Evolutionary conservation across 2,329 filamentous ascomycete genomes (phyloP).

Genomic region (Pseudocercospora fijiensis): DNA sequence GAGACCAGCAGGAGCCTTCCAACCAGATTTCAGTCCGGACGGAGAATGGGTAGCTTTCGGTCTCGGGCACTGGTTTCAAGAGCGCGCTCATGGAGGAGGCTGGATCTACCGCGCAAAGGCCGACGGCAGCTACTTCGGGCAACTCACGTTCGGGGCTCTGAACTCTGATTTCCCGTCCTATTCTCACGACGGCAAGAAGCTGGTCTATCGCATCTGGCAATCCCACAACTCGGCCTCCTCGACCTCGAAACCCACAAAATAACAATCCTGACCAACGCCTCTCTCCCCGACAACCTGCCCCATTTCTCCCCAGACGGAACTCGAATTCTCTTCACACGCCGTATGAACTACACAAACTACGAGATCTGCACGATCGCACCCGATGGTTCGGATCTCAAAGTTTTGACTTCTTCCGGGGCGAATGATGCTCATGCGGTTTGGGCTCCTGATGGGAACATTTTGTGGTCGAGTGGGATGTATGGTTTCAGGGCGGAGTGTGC

Average conservation of each 20-base stretch:
- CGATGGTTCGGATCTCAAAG: conserved; percentile 19
- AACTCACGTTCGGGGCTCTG: conserved; percentile 15
- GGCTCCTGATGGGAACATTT: conserved; percentile 13
- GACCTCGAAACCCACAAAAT: conserved; percentile 13
- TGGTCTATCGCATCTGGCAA: conserved; percentile 19
- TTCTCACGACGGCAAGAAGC: conserved; percentile 10
- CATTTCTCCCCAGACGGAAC: conserved; percentile 14
- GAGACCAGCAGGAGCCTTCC: conserved; percentile 19
- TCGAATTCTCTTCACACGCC: conserved; percentile 17
- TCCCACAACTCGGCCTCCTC: conserved; percentile 17
- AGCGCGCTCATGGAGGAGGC: conserved; percentile 9
- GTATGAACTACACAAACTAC: conserved; percentile 18
- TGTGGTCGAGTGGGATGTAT: conserved; percentile 15
- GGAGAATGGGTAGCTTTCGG: conserved; percentile 15
- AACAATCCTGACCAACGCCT: conserved; percentile 16
- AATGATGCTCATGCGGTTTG: conserved; percentile 22
- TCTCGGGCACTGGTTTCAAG: conserved; percentile 19
- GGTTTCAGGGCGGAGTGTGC: conserved; percentile 16
- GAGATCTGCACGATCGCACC: conserved; percentile 19
- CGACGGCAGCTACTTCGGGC: conserved; percentile 10
- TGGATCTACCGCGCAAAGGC: conserved; percentile 14
- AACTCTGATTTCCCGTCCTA: conserved; percentile 18
- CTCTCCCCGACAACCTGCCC: conserved; percentile 16
- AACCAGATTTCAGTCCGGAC: conserved; percentile 13
- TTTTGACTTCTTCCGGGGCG: conserved; percentile 14